phyloP scores from a whole-genome alignment of 2,329 filamentous ascomycete species.

The Trichoderma afroharzianum region DNA sequence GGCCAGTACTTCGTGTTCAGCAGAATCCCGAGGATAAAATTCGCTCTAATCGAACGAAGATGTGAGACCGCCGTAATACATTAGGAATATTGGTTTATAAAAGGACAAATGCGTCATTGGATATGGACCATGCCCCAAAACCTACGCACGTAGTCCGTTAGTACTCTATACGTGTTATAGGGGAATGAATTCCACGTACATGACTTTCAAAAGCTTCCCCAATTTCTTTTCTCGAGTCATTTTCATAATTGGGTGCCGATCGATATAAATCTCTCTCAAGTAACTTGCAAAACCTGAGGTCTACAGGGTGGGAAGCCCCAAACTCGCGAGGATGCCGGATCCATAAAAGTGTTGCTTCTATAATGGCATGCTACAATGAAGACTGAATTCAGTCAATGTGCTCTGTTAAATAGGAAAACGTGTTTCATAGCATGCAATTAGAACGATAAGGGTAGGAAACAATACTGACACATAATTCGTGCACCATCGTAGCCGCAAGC shows the following conservation, averaged over 20 bases:
- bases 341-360: slow-evolving; percentile 19
- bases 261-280: slow-evolving; percentile 17
- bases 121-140: slow-evolving; percentile 25
- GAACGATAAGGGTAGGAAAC: background rate
- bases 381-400: background rate
- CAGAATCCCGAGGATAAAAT: background rate
- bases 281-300: slow-evolving; percentile 17
- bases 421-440: background rate
- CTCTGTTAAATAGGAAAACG: background rate
- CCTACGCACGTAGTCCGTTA: slow-evolving; percentile 11
- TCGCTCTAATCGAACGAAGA: background rate
- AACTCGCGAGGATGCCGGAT: slow-evolving; percentile 17
- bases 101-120: slow-evolving; percentile 8
- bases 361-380: slow-evolving; percentile 22
- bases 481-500: slow-evolving; percentile 24
- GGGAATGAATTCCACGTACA: background rate
- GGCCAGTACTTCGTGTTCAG: background rate
- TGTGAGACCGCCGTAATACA: slow-evolving; percentile 1
- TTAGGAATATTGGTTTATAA: slow-evolving; percentile 19
- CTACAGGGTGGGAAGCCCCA: slow-evolving; percentile 17
- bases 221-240: slow-evolving; percentile 23
- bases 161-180: no score
- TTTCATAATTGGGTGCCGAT: slow-evolving; percentile 19
- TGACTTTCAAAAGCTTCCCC: slow-evolving; percentile 27
- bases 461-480: slow-evolving; percentile 29